Evolutionary conservation across 1,139 yeast genomes (phyloP), one percentile per base, ranked within the genome.

Genomic region (Yarrowia galli): DNA sequence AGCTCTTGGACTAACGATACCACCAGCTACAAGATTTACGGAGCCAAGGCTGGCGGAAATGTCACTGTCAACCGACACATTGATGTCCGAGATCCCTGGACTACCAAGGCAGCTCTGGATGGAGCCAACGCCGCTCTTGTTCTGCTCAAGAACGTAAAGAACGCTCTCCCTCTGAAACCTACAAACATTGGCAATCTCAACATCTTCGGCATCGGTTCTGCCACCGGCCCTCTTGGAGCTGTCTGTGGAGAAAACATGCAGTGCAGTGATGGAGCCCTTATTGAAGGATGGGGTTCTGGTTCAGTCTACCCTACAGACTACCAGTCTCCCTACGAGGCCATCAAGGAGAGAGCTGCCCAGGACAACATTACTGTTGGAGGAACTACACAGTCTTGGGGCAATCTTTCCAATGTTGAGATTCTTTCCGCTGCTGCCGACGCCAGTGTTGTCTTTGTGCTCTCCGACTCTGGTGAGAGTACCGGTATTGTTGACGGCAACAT

Each of bases 391-490:
- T 54, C 61, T 6, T 54, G 61, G 61, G 61, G 61, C 3, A 54
- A 54, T 16, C 23, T 54, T n/a, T 36, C 61, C 23, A 54, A 22
- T 8, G 61, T 54, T n/a, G 46, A 54, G 36, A 23, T 2, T 2
- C 46, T 54, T 3, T 38, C 61, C 4, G 22, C 36, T 9, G 61
- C 43, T 9, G 46, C 87, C 0, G 88, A 60, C 12, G 53, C 53
- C 32, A 43, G 42, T 32, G 40, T 60, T 18, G 49, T 60, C 6
- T 72, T 73, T 67, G 72, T 71, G 35, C 67, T 71, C 16, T 81
- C 87, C 0, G 77, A 79, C 70, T 83, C 89, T 13, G 90, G 89
- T 18, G 90, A 87, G 76, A 89, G 88, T 0, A 85, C 82, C 71
- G 79, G 85, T 64, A 82, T 80, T 70, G 86, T 86, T 45, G 89